Conservation (phyloP, 2,329 filamentous ascomycete genomes). For the Lachnellula suecica region DNA sequence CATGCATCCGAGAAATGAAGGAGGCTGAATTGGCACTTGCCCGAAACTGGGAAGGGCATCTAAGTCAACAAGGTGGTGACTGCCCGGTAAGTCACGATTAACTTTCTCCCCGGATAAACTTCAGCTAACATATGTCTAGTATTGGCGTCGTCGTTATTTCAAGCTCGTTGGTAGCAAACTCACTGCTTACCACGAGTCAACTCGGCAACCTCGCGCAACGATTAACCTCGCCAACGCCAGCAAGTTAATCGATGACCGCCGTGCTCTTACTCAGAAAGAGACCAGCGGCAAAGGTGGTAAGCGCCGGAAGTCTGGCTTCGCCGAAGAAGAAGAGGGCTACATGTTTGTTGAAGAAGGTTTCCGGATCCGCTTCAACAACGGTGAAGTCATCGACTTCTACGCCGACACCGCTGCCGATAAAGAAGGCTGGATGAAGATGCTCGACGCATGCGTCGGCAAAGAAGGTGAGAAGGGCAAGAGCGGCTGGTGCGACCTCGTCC, state of each 20-base stretch:
- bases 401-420: conserved; percentile 86
- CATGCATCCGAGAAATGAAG: conserved; percentile 88
- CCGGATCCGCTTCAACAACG: conserved; percentile 97
- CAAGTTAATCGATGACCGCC: conserved; percentile 90
- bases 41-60: conserved; percentile 79
- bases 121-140: conserved; percentile 56
- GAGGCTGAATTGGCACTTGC: conserved; percentile 80
- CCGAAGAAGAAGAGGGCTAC: conserved; percentile 97
- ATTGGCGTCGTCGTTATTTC: conserved; percentile 98
- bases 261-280: conserved; percentile 79
- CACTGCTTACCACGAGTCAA: conserved; percentile 94
- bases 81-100: conserved; percentile 81
- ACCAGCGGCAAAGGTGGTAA: conserved; percentile 73
- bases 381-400: conserved; percentile 85
- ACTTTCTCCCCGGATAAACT: background rate
- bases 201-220: conserved; percentile 89
- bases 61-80: conserved; percentile 96
- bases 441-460: conserved; percentile 65
- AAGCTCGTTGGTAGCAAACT: conserved; percentile 87
- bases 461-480: conserved; percentile 48
- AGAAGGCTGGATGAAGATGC: conserved; percentile 89
- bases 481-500: conserved; percentile 67
- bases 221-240: conserved; percentile 94
- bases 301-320: conserved; percentile 90
- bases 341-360: conserved; percentile 99